Evolutionary conservation across 345 rosid species (phyloP).

Genomic region (Syzygium oleosum): DNA sequence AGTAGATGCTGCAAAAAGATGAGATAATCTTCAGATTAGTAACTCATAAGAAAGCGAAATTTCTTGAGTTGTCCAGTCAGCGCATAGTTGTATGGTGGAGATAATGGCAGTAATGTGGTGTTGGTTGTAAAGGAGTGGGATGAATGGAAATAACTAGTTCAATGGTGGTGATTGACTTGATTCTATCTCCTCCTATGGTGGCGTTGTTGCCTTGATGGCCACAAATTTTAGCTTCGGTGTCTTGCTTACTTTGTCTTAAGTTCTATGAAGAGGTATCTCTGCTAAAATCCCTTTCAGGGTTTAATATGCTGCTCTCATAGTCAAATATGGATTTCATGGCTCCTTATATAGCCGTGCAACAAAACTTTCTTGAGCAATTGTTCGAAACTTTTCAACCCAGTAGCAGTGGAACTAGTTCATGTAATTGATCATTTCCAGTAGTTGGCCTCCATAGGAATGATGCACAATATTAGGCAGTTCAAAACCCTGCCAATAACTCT

Average conservation of each 20-base stretch:
- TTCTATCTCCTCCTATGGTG: not conserved
- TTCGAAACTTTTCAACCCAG: not conserved
- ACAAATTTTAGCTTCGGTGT: not conserved
- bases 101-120: not conserved
- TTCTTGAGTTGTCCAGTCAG: not conserved
- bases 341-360: not conserved
- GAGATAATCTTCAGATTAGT: not conserved
- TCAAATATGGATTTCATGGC: not conserved
- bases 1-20: not conserved
- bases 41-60: not conserved
- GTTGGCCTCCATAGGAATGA: not conserved
- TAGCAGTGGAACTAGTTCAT: not conserved
- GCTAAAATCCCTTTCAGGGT: not conserved
- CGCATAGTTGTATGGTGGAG: not conserved
- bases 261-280: not conserved
- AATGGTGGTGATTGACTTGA: not conserved
- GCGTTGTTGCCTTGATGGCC: not conserved
- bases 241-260: not conserved
- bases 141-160: not conserved
- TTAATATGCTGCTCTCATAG: not conserved
- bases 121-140: not conserved
- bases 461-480: not conserved
- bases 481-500: not conserved
- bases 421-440: not conserved
- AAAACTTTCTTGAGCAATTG: not conserved